These are phyloP conservation scores for Endocladia muricata DNA, from an alignment of 31 red algal genomes.

Conservation along the genomic window DNA sequence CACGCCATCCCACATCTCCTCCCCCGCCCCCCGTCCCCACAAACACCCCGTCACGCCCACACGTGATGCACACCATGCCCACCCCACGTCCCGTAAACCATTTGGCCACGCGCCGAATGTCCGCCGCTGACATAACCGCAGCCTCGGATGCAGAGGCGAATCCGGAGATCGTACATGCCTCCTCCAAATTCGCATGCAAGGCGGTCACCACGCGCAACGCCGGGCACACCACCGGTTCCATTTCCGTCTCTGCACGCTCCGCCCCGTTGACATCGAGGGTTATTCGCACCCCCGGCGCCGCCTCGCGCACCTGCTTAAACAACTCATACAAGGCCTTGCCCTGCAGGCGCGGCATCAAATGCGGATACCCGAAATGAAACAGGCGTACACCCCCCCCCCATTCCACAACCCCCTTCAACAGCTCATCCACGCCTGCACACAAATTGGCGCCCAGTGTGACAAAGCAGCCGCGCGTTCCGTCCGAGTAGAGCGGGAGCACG, in stretches of 20 bases:
- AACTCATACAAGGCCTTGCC: conserved; percentile 25
- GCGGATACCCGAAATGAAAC: conserved; percentile 81
- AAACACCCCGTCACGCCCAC: conserved; percentile 59
- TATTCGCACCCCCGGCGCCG: conserved; percentile 43
- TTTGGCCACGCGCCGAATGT: conserved; percentile 15
- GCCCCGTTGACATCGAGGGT: conserved; percentile 80
- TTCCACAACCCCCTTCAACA: conserved; percentile 18
- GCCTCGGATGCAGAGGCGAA: conserved; percentile 9
- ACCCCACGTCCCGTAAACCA: conserved; percentile 58
- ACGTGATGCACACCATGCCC: conserved; percentile 44
- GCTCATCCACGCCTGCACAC: conserved; percentile 6
- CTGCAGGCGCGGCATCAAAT: conserved; percentile 62
- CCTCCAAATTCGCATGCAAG: conserved; percentile 76
- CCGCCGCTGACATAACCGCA: conserved; percentile 13
- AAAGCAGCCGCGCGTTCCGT: conserved; percentile 73
- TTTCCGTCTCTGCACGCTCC: conserved; percentile 13
- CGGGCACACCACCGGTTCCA: conserved; percentile 23
- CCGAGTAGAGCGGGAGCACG: conserved; percentile 54
- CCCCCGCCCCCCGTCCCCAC: conserved; percentile 7
- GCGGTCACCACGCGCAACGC: conserved; percentile 27
- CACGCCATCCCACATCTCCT: background rate
- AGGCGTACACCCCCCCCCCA: conserved; percentile 18
- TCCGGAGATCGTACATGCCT: conserved; percentile 58
- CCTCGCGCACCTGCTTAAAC: conserved; percentile 59
- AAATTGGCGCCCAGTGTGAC: conserved; percentile 72